Percentiles rank a stretch among this genome's conserved stretches.
These are phyloP conservation scores for Barnettozyma botsteinii DNA, from an alignment of 805 yeast genomes.

Conservation along the genomic window DNA sequence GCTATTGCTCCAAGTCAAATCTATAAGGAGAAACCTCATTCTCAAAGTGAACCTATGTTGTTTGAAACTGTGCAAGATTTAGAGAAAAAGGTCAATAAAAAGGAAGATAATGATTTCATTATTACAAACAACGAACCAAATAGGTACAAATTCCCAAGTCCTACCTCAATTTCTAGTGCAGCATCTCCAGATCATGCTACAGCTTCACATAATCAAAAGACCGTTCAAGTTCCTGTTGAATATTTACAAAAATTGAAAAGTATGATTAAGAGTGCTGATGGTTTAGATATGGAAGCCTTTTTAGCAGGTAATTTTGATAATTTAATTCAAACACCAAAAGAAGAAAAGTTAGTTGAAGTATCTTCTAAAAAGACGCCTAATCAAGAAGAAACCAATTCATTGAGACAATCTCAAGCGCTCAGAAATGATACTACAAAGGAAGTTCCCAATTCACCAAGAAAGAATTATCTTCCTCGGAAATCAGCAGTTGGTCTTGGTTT, in stretches of 20 bases:
- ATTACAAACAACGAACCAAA: slow-evolving; percentile 42
- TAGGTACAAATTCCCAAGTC: slow-evolving; percentile 54
- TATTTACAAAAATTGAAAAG: slow-evolving; percentile 22
- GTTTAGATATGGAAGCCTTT: slow-evolving; percentile 19
- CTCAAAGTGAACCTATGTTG: slow-evolving; percentile 17
- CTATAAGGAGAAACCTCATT: slow-evolving; percentile 11
- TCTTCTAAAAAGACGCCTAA: too few relatives aligned
- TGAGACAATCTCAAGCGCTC: too few relatives aligned
- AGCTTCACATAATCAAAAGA: slow-evolving; percentile 9
- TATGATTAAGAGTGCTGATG: slow-evolving; percentile 19
- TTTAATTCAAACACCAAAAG: too few relatives aligned
- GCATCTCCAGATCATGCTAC: slow-evolving; percentile 10
- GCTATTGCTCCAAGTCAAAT: slow-evolving; percentile 23
- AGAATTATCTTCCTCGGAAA: neutral
- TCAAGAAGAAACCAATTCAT: too few relatives aligned
- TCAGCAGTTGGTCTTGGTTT: slow-evolving; percentile 13
- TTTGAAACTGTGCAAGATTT: slow-evolving; percentile 17
- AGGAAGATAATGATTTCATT: slow-evolving; percentile 30
- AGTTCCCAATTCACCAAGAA: neutral
- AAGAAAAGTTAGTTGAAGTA: too few relatives aligned
- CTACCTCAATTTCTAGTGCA: slow-evolving; percentile 20
- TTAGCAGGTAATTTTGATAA: slow-evolving; percentile 14
- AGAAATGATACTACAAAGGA: too few relatives aligned
- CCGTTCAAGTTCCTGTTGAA: slow-evolving; percentile 25
- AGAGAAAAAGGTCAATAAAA: slow-evolving; percentile 3